Base-by-base conservation (phyloP, 1,139 yeast genomes). In the Saccharomyces hybrid region DNA sequence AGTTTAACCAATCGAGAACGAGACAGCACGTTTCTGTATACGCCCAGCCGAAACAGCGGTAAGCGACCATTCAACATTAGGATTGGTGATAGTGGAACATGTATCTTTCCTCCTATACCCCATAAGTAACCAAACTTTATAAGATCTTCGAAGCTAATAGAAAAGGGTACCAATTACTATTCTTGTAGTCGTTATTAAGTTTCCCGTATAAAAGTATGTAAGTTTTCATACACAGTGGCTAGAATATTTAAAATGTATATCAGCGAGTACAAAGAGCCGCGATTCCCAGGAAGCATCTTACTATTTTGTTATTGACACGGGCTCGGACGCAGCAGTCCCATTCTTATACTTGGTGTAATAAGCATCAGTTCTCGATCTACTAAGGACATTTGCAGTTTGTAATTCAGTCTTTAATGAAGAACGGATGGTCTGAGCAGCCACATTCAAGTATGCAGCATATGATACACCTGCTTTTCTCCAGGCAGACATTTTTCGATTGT, bases 361-460 rank as follows among this genome's bases (percentile, higher is more conserved):
- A 67, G 84, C 89, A 69, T 93, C 99, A 62, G 86, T 73, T 65
- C 74, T 59, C 63, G 86, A 86, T 78, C 96, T 88, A 53, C 64
- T 63, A 74, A 81, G 79, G 67, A 86, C 88, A 64, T 85, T 88
- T 63, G 78, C 81, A 61, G 82, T 85, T 73, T 87, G 88, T 73
- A 82, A 74, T 68, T 91, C 97, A 64, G 91, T 85, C 80, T 93
- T 93, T 73, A 93, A 82, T 54, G 97, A 85, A 67, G 81, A 79
- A 78, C 98, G 90, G 69, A 89, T 81, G 60, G 96, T 82, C 73
- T 83, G 84, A 71, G 97, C 96, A 66, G 97, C 88, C 70, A 93
- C 81, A 65, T 96, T 83, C 74, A 91, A 79, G 75, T 93, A 93
- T 75, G 85, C 88, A 87, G 88, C 88, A 78, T 76, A 79, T 73